These are phyloP conservation scores for Amoebophrya sp. DNA, from an alignment of 169 alveolate species.

Conservation along the genomic window DNA sequence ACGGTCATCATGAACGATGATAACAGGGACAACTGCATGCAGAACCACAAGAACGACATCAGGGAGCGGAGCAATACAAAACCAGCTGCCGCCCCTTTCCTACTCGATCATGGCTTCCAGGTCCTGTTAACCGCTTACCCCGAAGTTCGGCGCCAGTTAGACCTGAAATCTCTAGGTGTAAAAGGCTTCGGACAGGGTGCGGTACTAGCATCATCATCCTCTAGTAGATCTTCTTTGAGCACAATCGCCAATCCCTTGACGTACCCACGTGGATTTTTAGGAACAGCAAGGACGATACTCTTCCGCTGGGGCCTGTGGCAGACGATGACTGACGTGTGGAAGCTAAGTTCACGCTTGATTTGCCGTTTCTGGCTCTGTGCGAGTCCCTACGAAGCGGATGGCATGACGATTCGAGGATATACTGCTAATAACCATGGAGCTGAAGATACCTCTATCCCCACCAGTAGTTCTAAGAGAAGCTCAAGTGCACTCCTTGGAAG, in stretches of 20 bases:
- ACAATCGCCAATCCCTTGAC: not conserved
- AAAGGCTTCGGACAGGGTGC: not conserved
- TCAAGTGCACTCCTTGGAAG: not conserved
- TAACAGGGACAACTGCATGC: too few relatives aligned
- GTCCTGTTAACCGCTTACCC: not conserved
- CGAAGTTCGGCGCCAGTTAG: not conserved
- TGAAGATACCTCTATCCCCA: too few relatives aligned
- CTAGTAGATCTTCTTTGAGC: not conserved
- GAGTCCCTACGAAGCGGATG: not conserved
- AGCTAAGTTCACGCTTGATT: not conserved
- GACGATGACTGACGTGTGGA: not conserved
- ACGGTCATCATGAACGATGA: too few relatives aligned
- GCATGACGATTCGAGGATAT: not conserved
- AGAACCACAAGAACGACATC: too few relatives aligned
- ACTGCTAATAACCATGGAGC: not conserved
- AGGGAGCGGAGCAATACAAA: too few relatives aligned
- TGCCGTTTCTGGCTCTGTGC: not conserved
- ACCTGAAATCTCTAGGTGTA: not conserved
- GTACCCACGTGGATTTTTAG: not conserved
- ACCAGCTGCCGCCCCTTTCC: not conserved
- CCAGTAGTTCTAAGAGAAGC: too few relatives aligned
- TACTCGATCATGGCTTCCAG: not conserved
- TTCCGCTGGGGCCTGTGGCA: not conserved
- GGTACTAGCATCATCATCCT: not conserved
- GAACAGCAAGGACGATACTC: not conserved